Percentiles rank a stretch among this genome's conserved stretches.
Conservation (phyloP, 2,329 filamentous ascomycete species). For the Lecanicillium sp. region DNA sequence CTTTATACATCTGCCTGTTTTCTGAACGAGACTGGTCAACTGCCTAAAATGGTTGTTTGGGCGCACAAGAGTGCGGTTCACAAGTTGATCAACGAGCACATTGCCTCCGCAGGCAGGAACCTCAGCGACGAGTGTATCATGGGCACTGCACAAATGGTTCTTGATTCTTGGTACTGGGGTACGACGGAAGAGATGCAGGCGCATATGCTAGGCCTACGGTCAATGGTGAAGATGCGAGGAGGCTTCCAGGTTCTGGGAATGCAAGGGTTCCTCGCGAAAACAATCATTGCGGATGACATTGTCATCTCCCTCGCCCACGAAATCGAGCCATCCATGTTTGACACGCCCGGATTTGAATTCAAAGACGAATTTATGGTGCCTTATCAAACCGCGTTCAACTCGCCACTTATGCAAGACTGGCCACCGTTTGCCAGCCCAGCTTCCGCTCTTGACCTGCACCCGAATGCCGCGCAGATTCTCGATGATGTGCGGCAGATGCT, state of each 20-base stretch:
- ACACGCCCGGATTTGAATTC: conserved; percentile 32
- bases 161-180: conserved; percentile 48
- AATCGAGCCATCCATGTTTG: conserved; percentile 31
- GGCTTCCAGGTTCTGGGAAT: conserved; percentile 37
- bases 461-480: conserved; percentile 37
- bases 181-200: conserved; percentile 33
- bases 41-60: conserved; percentile 33
- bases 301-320: conserved; percentile 41
- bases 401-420: conserved; percentile 35
- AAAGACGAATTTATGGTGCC: conserved; percentile 27
- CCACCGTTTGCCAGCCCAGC: conserved; percentile 33
- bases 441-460: conserved; percentile 34
- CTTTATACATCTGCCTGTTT: conserved; percentile 44
- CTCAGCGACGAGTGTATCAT: conserved; percentile 38
- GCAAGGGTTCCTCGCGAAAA: conserved; percentile 37
- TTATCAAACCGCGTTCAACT: conserved; percentile 36
- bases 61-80: conserved; percentile 34
- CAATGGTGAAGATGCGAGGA: conserved; percentile 39
- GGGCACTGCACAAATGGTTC: conserved; percentile 38
- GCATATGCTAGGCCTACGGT: conserved; percentile 37
- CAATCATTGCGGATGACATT: conserved; percentile 39
- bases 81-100: conserved; percentile 37
- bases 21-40: conserved; percentile 38
- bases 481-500: conserved; percentile 42
- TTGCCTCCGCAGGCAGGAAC: conserved; percentile 25